These are phyloP conservation scores for Phytophthora brassicae DNA, from an alignment of 352 stramenopile genomes.

Conservation along the genomic window DNA sequence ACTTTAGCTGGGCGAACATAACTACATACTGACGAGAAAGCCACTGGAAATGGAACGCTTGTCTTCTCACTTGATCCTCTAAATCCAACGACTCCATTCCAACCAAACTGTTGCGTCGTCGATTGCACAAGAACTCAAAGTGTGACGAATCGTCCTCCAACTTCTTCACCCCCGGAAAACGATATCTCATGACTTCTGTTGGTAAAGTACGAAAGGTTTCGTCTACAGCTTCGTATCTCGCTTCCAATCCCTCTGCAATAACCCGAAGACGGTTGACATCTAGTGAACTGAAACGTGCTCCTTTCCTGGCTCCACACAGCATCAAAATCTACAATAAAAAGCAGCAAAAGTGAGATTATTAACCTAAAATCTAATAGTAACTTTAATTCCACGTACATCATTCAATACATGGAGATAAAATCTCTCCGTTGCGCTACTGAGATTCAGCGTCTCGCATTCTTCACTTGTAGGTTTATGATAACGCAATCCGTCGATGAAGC, in stretches of 20 bases:
- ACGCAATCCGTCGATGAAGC: constrained; percentile 78
- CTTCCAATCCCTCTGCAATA: constrained; percentile 51
- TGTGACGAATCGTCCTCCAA: constrained; percentile 64
- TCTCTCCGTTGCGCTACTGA: constrained; percentile 71
- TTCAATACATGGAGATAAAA: constrained; percentile 75
- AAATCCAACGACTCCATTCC: constrained; percentile 24
- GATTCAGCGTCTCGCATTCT: constrained; percentile 67
- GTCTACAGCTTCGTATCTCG: constrained; percentile 57
- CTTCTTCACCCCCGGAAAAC: constrained; percentile 51
- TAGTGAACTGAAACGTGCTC: constrained; percentile 73
- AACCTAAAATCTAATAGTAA: background rate
- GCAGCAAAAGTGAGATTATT: background rate
- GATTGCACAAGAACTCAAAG: constrained; percentile 40
- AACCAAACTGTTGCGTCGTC: constrained; percentile 28
- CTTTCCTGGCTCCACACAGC: constrained; percentile 72
- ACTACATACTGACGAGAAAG: constrained; percentile 65
- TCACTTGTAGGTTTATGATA: constrained; percentile 83
- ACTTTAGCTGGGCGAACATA: constrained; percentile 53
- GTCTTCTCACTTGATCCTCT: constrained; percentile 41
- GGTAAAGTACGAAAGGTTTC: constrained; percentile 53
- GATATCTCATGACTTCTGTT: constrained; percentile 64
- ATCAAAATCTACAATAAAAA: constrained; percentile 56
- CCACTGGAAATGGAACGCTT: constrained; percentile 75
- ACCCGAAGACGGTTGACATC: constrained; percentile 65
- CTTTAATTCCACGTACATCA: constrained; percentile 48